Base-by-base conservation (phyloP, 228 moss, liverwort and hornwort species). In the Sphagnum magellanicum region DNA sequence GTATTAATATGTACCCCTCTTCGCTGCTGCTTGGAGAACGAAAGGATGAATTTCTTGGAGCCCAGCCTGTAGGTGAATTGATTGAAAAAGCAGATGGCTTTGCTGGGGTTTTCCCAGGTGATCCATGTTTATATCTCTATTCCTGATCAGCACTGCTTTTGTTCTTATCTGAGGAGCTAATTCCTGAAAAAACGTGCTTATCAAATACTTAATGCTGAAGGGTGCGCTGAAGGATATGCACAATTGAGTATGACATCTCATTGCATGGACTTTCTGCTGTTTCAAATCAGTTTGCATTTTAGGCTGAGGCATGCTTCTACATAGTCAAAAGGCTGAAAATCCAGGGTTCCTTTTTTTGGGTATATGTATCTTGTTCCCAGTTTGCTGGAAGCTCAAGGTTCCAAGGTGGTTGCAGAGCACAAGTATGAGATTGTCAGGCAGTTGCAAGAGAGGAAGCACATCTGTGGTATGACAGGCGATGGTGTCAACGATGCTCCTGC, bases 81-180 rank as follows among this genome's bases (percentile, higher is more conserved):
- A 89, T 93, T 68, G 93, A 93, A 73, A 77, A 87, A 55, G 93
- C 93, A 9, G 93, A 93, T 63, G 93, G 93, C 6, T 93, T 93
- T 63, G 90, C 90, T 48, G 90, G 90, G n/a, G 90, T 87, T 14
- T 90, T 81, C 16, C 90, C 90, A 62, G 83, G 83, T 76, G 16
- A 59, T 59, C 6, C 59, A 16, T 13, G 0, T 61, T 16, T 10
- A 62, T 47, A 5, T 60, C 60, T 6, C 13, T 62, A 16, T 46
- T 62, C 8, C 8, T 62, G 61, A 62, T 62, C 6, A 5, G 8
- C 61, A 62, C 8, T 5, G 61, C 15, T 32, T 32, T 32, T 32
- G 32, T 3, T 32, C 32, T 32, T 32, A 32, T 32, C 32, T 32
- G 32, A 32, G 32, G 32, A 32, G 32, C 32, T 32, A 32, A 32